phyloP scores from a whole-genome alignment of 768 basidiomycete species.

The Tulasnella sp. region DNA sequence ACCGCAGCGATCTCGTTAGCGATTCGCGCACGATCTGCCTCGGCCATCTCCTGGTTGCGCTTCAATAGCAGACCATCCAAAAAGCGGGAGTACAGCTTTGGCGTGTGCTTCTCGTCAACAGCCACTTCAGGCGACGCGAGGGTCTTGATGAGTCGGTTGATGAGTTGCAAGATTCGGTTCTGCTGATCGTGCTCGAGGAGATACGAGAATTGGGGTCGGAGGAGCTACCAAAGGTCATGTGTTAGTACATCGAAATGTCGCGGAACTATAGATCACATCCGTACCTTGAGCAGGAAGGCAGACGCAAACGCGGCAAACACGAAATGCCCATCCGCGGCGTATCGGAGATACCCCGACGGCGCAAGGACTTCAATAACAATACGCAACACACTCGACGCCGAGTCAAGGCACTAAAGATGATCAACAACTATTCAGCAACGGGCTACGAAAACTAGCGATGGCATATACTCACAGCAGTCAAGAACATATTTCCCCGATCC shows the following conservation, averaged over 20 bases:
- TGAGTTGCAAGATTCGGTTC: conserved; percentile 56
- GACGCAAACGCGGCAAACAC: conserved; percentile 71
- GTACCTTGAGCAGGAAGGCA: conserved; percentile 69
- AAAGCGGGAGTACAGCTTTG: conserved; percentile 69
- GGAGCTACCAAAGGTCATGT: conserved; percentile 33
- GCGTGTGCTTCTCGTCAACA: conserved; percentile 71
- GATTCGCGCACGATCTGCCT: conserved; percentile 22
- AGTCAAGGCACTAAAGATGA: conserved; percentile 48
- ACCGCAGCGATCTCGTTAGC: neutral
- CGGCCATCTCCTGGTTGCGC: conserved; percentile 21
- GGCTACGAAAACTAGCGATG: neutral
- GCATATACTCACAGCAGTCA: conserved; percentile 44
- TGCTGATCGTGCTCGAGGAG: conserved; percentile 52
- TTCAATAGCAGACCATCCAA: conserved; percentile 56
- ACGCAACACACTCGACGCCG: conserved; percentile 54
- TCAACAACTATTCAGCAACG: neutral
- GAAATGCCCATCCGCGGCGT: conserved; percentile 70
- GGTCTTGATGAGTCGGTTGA: conserved; percentile 58
- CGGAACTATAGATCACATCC: conserved; percentile 17
- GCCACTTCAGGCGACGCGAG: conserved; percentile 59
- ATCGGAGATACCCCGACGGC: conserved; percentile 65
- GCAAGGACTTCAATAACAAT: conserved; percentile 53
- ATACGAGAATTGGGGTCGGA: conserved; percentile 60
- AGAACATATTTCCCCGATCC: conserved; percentile 49
- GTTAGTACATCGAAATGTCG: neutral